Evolutionary conservation across 352 stramenopile genomes (phyloP).

Genomic region (Pythium guiyangense): DNA sequence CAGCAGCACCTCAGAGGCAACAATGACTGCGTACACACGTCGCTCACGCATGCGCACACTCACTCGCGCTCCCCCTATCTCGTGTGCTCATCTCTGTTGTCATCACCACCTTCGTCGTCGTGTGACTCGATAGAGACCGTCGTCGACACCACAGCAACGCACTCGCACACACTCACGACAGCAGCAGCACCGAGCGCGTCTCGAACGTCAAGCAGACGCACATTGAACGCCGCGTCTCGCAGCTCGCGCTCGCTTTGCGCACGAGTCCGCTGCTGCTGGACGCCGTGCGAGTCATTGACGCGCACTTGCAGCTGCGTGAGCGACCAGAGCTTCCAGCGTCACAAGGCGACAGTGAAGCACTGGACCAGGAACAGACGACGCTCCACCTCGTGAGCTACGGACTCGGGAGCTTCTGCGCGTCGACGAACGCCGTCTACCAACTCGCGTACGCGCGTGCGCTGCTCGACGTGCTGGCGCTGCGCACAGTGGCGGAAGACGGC

Average conservation of each 20-base stretch:
- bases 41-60: no score
- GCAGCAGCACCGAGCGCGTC: conserved; percentile 1
- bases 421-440: conserved; percentile 81
- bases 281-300: conserved; percentile 17
- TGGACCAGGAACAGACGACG: background rate
- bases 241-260: conserved; percentile 26
- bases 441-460: conserved; percentile 59
- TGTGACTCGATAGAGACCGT: background rate
- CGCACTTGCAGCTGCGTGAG: conserved; percentile 20
- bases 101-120: no score
- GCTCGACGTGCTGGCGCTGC: conserved; percentile 16
- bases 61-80: no score
- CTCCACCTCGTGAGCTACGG: conserved; percentile 44
- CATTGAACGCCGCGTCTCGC: conserved; percentile 25
- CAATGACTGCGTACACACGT: background rate
- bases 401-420: no score
- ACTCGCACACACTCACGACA: conserved; percentile 21
- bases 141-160: conserved; percentile 1
- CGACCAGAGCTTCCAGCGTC: background rate
- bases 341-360: background rate
- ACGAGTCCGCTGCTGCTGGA: conserved; percentile 25
- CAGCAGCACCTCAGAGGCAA: background rate
- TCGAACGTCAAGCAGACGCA: conserved; percentile 20
- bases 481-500: conserved; percentile 16
- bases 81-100: background rate